phyloP scores from a whole-genome alignment of 2,329 filamentous ascomycete genomes.

The Penicillium sp. region DNA sequence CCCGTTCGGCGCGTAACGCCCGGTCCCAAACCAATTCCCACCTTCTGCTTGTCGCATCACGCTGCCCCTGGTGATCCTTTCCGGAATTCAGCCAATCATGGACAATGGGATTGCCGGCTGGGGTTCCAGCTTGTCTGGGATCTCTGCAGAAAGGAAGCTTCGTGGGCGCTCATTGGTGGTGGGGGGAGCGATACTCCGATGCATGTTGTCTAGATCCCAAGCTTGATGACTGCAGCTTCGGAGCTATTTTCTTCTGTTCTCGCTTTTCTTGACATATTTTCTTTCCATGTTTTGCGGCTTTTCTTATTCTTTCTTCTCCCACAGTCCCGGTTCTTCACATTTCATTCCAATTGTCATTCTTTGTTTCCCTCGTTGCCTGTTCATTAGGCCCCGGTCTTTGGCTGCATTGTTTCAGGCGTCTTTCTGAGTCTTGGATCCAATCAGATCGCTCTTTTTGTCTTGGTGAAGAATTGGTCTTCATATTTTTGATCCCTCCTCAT shows the following conservation, averaged over 20 bases:
- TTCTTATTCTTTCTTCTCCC: constrained; percentile 5
- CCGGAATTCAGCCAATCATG: constrained; percentile 1
- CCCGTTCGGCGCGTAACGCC: constrained; percentile 18
- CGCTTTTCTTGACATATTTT: too few relatives aligned
- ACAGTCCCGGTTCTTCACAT: background rate
- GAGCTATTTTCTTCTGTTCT: background rate
- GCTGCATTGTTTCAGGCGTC: constrained; percentile 18
- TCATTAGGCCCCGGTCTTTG: constrained; percentile 10
- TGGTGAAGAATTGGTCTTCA: background rate
- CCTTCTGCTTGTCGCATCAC: constrained; percentile 3
- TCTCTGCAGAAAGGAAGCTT: constrained; percentile 11
- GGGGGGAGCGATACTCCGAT: constrained; percentile 1
- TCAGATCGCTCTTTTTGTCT: background rate
- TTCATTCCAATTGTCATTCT: background rate
- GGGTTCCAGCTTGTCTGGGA: constrained; percentile 14
- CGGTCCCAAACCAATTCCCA: constrained; percentile 5
- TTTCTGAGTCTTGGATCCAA: too few relatives aligned
- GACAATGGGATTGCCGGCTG: constrained; percentile 1
- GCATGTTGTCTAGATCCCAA: constrained; percentile 3
- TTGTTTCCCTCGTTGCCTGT: constrained; percentile 1
- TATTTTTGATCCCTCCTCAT: too few relatives aligned
- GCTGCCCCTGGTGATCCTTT: constrained; percentile 10
- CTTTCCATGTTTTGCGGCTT: background rate
- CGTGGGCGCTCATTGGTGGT: constrained; percentile 12
- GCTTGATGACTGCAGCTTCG: constrained; percentile 1